Base-by-base conservation (phyloP, 1,284 basidiomycete species). In the Boletus sp. region DNA sequence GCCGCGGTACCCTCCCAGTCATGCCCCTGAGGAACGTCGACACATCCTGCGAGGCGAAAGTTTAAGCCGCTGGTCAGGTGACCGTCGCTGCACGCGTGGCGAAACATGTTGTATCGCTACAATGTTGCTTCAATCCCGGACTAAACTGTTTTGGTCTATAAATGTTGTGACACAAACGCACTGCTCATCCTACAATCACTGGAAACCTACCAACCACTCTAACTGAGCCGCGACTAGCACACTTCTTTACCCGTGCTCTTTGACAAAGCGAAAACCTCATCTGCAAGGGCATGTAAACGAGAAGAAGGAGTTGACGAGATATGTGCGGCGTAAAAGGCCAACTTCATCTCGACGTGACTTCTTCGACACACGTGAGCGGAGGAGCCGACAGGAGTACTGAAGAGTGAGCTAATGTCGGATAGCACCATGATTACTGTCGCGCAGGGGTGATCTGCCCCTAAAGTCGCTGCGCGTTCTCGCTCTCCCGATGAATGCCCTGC, bases 301-400 rank as follows among this genome's bases (percentile, higher is more conserved):
- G 58, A 48, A 22, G 56, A 27, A 1, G 74, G 64, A 0, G 61
- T 64, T 1, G 64, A 59, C 25, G 69, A 37, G 3, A 75, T 51
- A 44, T 74, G 69, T 2, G 72, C 76, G 3, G 72, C 71, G 45
- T 78, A 78, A 56, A 75, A 77, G 14, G 44, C 50, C 32, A 58
- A 34, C 37, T 59, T 63, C 52, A 56, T 57, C 9, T 45, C 41
- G 23, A 54, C 19, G 38, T 48, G 53, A 14, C 14, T 57, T 30
- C 33, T 48, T 36, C 20, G 56, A 25, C 22, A 5, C n/a, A 43
- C 19, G 22, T 17, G 39, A 30, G 16, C 17, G 19, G 48, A 23
- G 20, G 49, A 30, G 27, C 44, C 43, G 14, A 26, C 8, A n/a
- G 3, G 1, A 38, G 20, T 9, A 25, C 43, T 27, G 37, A 69